phyloP scores from a whole-genome alignment of 352 stramenopile species.

The Peronosclerospora sorghi region DNA sequence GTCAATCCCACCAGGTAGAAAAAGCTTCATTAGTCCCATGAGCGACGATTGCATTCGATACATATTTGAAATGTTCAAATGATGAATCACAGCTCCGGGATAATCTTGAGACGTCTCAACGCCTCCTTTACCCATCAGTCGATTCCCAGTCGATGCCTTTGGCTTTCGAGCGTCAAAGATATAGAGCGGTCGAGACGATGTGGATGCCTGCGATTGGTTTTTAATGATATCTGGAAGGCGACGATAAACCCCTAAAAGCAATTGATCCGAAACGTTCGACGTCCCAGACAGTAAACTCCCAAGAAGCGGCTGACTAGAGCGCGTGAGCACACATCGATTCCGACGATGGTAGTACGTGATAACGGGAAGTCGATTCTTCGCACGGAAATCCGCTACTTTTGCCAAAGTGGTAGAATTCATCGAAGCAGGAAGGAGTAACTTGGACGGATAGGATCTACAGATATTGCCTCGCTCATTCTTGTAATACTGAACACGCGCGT shows the following conservation, averaged over 20 bases:
- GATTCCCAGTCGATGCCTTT: conserved; percentile 84
- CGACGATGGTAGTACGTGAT: conserved; percentile 78
- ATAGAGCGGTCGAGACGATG: conserved; percentile 63
- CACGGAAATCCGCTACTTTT: conserved; percentile 73
- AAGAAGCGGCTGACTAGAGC: conserved; percentile 72
- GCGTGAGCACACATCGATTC: conserved; percentile 70
- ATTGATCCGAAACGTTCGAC: conserved; percentile 67
- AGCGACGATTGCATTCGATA: conserved; percentile 86
- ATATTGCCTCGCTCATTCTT: conserved; percentile 73
- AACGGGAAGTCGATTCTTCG: conserved; percentile 78
- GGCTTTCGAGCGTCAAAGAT: conserved; percentile 88
- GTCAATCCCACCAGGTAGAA: conserved; percentile 47
- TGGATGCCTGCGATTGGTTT: conserved; percentile 51
- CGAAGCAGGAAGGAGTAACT: conserved; percentile 59
- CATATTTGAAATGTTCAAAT: conserved; percentile 90
- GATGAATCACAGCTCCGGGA: conserved; percentile 59
- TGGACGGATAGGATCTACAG: conserved; percentile 74
- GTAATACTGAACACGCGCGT: conserved; percentile 35
- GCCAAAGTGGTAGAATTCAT: conserved; percentile 55
- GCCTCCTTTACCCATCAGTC: conserved; percentile 84
- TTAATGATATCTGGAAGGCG: conserved; percentile 74
- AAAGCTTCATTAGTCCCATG: conserved; percentile 55
- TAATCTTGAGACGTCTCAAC: conserved; percentile 84
- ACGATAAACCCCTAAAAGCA: conserved; percentile 60
- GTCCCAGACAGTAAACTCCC: conserved; percentile 60